A percentile compares a stretch with the other conserved stretches of the same genome.
Conservation (phyloP, 1,284 basidiomycete species). For the Pterula multifida region DNA sequence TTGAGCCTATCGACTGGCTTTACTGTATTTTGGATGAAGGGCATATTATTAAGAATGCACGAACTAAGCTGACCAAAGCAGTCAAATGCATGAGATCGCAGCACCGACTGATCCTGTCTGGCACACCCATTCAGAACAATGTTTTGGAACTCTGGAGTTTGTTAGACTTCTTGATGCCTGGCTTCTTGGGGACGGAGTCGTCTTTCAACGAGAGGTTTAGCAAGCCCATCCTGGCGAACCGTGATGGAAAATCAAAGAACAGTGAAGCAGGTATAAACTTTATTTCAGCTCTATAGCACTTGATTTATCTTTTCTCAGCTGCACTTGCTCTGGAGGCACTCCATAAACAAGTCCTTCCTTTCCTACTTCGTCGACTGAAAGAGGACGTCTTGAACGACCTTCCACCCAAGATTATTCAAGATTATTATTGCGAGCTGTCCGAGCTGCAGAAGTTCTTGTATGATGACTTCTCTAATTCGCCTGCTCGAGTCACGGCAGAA, state of each 20-base stretch:
- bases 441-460: slow-evolving; percentile 89
- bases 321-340: slow-evolving; percentile 89
- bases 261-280: slow-evolving; percentile 74
- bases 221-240: slow-evolving; percentile 90
- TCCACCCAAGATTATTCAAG: slow-evolving; percentile 99
- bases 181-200: slow-evolving; percentile 92
- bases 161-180: slow-evolving; percentile 99
- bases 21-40: slow-evolving; percentile 99
- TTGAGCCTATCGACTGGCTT: slow-evolving; percentile 76
- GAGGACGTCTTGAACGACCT: slow-evolving; percentile 96
- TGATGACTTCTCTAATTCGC: slow-evolving; percentile 83
- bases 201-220: slow-evolving; percentile 94
- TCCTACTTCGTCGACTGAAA: slow-evolving; percentile 91
- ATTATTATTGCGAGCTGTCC: slow-evolving; percentile 97
- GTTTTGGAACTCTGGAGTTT: slow-evolving; percentile 97
- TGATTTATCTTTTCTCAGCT: slow-evolving; percentile 32
- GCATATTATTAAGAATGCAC: slow-evolving; percentile 97
- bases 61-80: slow-evolving; percentile 95
- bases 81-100: slow-evolving; percentile 88
- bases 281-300: neutral
- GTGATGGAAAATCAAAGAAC: slow-evolving; percentile 92
- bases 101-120: slow-evolving; percentile 90
- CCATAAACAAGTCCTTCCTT: slow-evolving; percentile 99
- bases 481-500: slow-evolving; percentile 55
- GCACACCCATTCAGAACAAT: slow-evolving; percentile 99